Conservation (phyloP, 257 asterid genomes). For the Fraxinus pennsylvanica region DNA sequence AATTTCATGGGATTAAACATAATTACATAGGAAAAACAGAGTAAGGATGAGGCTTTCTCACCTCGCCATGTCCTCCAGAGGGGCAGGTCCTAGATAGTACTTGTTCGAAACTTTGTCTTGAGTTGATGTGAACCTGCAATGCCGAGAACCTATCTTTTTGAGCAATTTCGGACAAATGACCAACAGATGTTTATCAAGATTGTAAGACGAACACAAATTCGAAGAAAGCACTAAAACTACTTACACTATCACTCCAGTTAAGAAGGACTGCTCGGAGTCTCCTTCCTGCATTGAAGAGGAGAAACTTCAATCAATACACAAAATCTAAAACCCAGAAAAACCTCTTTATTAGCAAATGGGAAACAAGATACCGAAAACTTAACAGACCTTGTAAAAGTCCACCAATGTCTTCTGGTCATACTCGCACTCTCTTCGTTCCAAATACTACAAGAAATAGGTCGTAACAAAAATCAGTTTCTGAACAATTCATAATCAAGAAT, state of each 20-base stretch:
- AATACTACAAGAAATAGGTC: constrained; percentile 48
- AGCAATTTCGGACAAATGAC: neutral
- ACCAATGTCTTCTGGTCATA: constrained; percentile 74
- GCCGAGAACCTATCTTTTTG: neutral
- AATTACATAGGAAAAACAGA: neutral
- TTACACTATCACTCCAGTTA: constrained; percentile 74
- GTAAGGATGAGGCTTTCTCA: neutral
- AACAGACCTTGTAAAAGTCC: constrained; percentile 65
- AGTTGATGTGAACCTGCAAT: constrained; percentile 71
- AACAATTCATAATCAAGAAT: neutral
- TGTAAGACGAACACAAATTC: no score
- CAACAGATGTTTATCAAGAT: neutral
- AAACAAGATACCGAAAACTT: neutral
- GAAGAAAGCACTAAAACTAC: constrained; percentile 23
- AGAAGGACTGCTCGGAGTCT: constrained; percentile 53
- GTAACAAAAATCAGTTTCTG: neutral
- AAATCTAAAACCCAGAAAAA: neutral
- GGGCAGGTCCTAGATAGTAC: constrained; percentile 92
- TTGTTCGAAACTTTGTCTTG: constrained; percentile 72
- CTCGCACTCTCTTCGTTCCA: constrained; percentile 87
- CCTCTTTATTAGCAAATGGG: neutral
- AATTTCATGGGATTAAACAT: neutral
- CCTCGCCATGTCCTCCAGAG: constrained; percentile 76
- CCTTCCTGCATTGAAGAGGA: constrained; percentile 52
- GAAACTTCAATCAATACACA: neutral